Evolutionary conservation across 495 filamentous ascomycete genomes (phyloP), one percentile per base, ranked within the genome.

Genomic region (Copromyces sp.): DNA sequence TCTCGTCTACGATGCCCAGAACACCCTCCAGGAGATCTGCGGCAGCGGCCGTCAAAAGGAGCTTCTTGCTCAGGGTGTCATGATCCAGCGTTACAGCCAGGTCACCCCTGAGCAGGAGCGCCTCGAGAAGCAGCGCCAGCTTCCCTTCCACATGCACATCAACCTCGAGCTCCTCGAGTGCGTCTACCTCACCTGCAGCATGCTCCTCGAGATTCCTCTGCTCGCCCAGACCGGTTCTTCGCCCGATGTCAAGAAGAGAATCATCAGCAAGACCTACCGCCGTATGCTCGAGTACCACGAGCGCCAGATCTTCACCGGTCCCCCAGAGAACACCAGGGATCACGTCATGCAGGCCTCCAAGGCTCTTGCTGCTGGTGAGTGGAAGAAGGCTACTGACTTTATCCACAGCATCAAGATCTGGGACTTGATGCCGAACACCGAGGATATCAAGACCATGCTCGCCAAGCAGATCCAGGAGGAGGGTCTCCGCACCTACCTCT

Each of bases 81-180:
- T 97, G 86, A 94, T 98, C 75, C 96, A 98, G 84, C 89, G 95
- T 47, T 99, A 92, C 84, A 93, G 89, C 39, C 94, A 95, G 77
- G 94, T 98, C 72, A 93, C 93, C 20, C 96, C 95, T 6, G 95
- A 99, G 84, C 96, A 98, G 81, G 95, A 99, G 83, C 91, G 95
- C 74, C 88, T 98, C 35, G 95, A 99, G 82, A 90, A 94, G 75
- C 95, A 98, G 81, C 90, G 95, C 73, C 95, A 98, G 83, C 87
- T 99, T 73, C 95, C 95, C 59, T 99, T 99, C 89, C 95, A 99
- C 85, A 97, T 98, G 93, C 95, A 99, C 87, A 98, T 99, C 86
- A 99, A 99, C 86, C 87, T 99, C 29, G 95, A 99, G 78, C 89
- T 99, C 39, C 89, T 99, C 4, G 95, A 99, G 82, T 98, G 95